phyloP scores from a whole-genome alignment of 2,329 filamentous ascomycete genomes.

The Aulographum hederae region DNA sequence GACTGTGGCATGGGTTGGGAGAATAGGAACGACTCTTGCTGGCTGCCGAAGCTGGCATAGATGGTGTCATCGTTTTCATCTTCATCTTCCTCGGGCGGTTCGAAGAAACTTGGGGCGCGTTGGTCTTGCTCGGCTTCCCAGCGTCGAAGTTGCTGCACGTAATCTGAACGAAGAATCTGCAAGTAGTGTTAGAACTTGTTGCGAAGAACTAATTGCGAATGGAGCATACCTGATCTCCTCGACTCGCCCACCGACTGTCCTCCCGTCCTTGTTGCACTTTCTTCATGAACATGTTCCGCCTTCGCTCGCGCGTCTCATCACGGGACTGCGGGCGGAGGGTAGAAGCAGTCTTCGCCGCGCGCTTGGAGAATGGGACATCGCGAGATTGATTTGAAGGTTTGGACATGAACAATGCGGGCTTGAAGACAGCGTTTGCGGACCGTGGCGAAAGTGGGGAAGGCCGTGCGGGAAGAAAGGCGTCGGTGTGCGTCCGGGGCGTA shows the following conservation, averaged over 20 bases:
- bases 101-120: slow-evolving; percentile 16
- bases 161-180: slow-evolving; percentile 30
- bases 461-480: slow-evolving; percentile 12
- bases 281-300: slow-evolving; percentile 51
- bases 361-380: slow-evolving; percentile 26
- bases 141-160: slow-evolving; percentile 20
- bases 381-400: background rate
- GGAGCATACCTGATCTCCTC: slow-evolving; percentile 31
- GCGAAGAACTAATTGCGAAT: too few relatives aligned
- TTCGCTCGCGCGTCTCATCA: slow-evolving; percentile 42
- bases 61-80: slow-evolving; percentile 1
- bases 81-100: slow-evolving; percentile 9
- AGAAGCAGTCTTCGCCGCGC: slow-evolving; percentile 43
- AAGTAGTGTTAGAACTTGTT: too few relatives aligned
- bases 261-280: slow-evolving; percentile 28
- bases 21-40: too few relatives aligned
- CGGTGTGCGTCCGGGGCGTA: too few relatives aligned
- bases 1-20: background rate
- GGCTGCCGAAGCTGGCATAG: background rate
- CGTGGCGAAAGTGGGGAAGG: slow-evolving; percentile 27
- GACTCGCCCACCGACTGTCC: slow-evolving; percentile 24
- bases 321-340: slow-evolving; percentile 31
- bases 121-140: slow-evolving; percentile 26
- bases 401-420: background rate
- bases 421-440: slow-evolving; percentile 14